Evolutionary conservation across 2,329 filamentous ascomycete species (phyloP), one percentile per base, ranked within the genome.

Genomic region (Aspergillus versicolor): DNA sequence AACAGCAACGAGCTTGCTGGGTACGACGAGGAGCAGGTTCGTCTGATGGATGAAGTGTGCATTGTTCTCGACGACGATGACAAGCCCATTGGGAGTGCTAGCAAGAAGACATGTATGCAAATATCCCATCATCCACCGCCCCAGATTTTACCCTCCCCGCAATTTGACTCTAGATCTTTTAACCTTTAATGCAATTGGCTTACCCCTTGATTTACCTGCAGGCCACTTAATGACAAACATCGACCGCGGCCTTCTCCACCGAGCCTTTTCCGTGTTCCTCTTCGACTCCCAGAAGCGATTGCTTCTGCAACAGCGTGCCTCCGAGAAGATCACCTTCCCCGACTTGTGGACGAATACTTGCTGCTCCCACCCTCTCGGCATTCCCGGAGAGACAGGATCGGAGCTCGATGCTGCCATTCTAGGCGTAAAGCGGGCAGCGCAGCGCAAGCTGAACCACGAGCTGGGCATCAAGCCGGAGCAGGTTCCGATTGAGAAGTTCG

Each of bases 311-410:
- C 94, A 97, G 81, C 90, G 94, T 65, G 94, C 94, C 27, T 81
- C 87, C 41, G 93, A 97, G 80, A 99, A 99, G 82, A 99, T 99
- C 72, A 99, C 94, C 6, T 99, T 99, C 79, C 93, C 94, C 48
- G 91, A 96, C 73, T 92, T 97, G 88, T 99, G 94, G 94, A 99
- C 94, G 63, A 99, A 99, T 79, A 99, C 94, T 32, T 99, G 94
- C 84, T 99, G 94, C 82, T 99, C 94, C 40, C 94, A 99, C 77
- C 94, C 94, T 5, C 84, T 99, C 60, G 90, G 91, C 54, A 89
- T 97, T 64, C 90, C 94, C 8, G 88, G 89, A 63, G 94, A 99
- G 84, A 96, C 91, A 24, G 94, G 94, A 61, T 84, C 87, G 32
- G 89, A 88, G 64, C 82, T 99, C 43, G 83, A 88, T 49, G 89